Evolutionary conservation across 1,284 basidiomycete species (phyloP), one percentile per base, ranked within the genome.

Genomic region (Gastroboletus turbinatus): DNA sequence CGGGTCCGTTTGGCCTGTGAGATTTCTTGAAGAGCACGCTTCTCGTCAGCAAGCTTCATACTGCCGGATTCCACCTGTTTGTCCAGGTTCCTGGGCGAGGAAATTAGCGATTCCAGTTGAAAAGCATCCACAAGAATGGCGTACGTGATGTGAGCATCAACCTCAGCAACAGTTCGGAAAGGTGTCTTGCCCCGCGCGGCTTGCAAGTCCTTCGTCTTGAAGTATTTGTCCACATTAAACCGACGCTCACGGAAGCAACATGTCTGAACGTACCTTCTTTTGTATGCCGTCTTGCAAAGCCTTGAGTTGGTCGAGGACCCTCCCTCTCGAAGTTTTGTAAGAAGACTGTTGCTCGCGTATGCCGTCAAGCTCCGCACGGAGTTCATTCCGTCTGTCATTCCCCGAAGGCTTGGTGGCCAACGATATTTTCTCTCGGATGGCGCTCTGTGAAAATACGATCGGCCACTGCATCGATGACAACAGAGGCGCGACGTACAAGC

Each of bases 21-120:
- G 64, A 99, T 97, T 68, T 99, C 96, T 64, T 85, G 82, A 21
- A 99, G 81, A 6, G 96, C 93, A 62, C 93, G 88, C 76, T 98
- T 98, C 77, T 99, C 97, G 55, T 98, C 96, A 38, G 90, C 95
- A 54, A 99, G 82, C 73, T 95, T 98, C 83, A 99, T 82, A 60
- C 71, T 85, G 23, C 96, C 97, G 10, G 92, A 90, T 69, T 98
- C 96, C 58, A 99, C 88, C 70, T 95, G 90, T 66, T 82, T 88
- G 60, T 96, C 92, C 66, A 95, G 79, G 61, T 86, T 79, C 64
- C 92, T 96, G 66, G n/a, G 55, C 4, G 33, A 44, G 21, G 51
- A 40, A 9, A 36, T 53, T 10, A 64, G 60, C 40, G 43, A 57
- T 39, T 25, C 27, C 25, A 16, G 55, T 36, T 25, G 42, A 30